Conservation (phyloP, 164 flowering plant species). For the Echeveria elegans region DNA sequence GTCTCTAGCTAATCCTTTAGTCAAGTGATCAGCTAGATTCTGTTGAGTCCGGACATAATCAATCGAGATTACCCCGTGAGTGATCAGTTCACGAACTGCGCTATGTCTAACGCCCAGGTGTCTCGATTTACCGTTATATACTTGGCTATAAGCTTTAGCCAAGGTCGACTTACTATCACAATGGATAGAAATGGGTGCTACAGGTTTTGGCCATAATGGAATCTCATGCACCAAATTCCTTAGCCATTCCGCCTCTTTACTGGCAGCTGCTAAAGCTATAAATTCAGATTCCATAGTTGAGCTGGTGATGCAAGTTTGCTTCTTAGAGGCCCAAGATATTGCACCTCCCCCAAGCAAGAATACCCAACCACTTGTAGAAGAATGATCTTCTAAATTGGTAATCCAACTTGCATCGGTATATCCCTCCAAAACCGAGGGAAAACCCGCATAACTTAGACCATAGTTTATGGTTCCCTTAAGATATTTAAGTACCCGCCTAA, state of each 20-base stretch:
- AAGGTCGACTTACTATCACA: constrained; percentile 21
- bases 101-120: constrained; percentile 19
- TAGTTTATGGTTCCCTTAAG: not conserved
- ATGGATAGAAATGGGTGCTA: constrained; percentile 13
- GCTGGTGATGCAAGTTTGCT: constrained; percentile 17
- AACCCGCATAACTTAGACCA: not conserved
- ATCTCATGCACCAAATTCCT: constrained; percentile 1
- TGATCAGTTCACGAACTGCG: constrained; percentile 11
- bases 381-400: not conserved
- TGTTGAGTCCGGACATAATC: constrained; percentile 10
- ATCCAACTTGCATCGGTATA: not conserved
- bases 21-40: constrained; percentile 13
- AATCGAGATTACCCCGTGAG: constrained; percentile 6
- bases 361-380: constrained; percentile 4
- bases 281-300: constrained; percentile 24
- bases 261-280: constrained; percentile 15
- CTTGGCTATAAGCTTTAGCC: constrained; percentile 11
- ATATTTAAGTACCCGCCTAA: not conserved
- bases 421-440: not conserved
- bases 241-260: not conserved
- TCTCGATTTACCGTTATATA: constrained; percentile 21
- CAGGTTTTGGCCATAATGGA: constrained; percentile 17
- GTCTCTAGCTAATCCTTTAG: constrained; percentile 11
- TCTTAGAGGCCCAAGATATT: constrained; percentile 23
- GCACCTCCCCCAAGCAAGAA: constrained; percentile 16